A percentile compares a stretch with the other conserved stretches of the same genome.
Conservation (phyloP, 352 stramenopile genomes). For the Phytophthora palmivora region DNA sequence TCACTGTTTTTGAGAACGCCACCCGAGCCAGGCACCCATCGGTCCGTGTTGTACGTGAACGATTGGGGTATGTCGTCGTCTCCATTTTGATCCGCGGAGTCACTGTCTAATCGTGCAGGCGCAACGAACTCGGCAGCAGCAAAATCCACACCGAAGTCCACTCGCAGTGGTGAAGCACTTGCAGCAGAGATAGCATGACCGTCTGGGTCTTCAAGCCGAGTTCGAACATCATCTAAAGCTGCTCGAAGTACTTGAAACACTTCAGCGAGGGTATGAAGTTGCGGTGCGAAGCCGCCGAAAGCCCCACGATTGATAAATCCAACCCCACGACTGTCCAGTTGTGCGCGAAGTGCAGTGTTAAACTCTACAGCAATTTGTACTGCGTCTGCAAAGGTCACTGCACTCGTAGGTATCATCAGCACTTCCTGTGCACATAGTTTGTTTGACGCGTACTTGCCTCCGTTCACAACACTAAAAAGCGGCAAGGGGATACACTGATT, state of each 20-base stretch:
- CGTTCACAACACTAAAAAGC: slow-evolving; percentile 79
- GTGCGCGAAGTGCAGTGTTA: slow-evolving; percentile 40
- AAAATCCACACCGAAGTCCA: slow-evolving; percentile 75
- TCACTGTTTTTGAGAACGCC: slow-evolving; percentile 62
- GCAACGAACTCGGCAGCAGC: slow-evolving; percentile 65
- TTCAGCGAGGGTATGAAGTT: slow-evolving; percentile 64
- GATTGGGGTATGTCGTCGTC: slow-evolving; percentile 12
- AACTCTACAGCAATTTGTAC: slow-evolving; percentile 67
- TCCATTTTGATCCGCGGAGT: slow-evolving; percentile 11
- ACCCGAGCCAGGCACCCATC: slow-evolving; percentile 60
- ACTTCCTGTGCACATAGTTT: slow-evolving; percentile 78
- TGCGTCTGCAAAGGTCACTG: slow-evolving; percentile 64
- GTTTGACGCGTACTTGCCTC: slow-evolving; percentile 65
- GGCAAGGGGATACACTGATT: slow-evolving; percentile 71
- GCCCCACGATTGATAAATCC: slow-evolving; percentile 66
- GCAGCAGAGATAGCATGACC: slow-evolving; percentile 30
- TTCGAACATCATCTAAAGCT: slow-evolving; percentile 51
- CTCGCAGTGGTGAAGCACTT: slow-evolving; percentile 47
- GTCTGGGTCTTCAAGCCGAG: slow-evolving; percentile 40
- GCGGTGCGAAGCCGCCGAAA: slow-evolving; percentile 70
- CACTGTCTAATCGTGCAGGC: neutral
- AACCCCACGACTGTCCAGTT: slow-evolving; percentile 59
- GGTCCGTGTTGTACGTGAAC: slow-evolving; percentile 74
- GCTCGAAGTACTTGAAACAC: slow-evolving; percentile 64
- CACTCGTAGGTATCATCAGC: slow-evolving; percentile 58